phyloP scores from a whole-genome alignment of 75 land plant species.

The Ceratopteris richardii region DNA sequence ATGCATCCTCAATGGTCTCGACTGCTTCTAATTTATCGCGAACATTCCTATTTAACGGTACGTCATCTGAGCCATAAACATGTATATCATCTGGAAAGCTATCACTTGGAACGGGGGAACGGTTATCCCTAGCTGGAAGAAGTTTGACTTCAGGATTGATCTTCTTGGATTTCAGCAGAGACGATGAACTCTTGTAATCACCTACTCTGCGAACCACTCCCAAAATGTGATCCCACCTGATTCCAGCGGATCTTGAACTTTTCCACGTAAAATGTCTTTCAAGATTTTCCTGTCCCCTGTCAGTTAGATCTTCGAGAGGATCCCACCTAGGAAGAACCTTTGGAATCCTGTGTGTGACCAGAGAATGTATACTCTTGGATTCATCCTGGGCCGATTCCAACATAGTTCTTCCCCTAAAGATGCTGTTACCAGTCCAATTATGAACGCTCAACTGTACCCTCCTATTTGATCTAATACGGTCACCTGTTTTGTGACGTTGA shows the following conservation, averaged over 20 bases:
- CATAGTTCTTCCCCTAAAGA: no score
- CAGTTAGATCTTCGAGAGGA: background rate
- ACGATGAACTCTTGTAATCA: background rate
- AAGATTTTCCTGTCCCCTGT: background rate
- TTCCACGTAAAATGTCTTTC: background rate
- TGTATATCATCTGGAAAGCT: slow-evolving; percentile 35
- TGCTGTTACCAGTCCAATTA: no score
- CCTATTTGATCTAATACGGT: no score
- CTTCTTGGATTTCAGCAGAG: slow-evolving; percentile 1
- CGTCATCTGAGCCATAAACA: slow-evolving; percentile 70
- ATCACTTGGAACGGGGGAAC: no score
- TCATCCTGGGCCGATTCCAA: no score
- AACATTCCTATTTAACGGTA: slow-evolving; percentile 54
- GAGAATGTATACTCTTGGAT: no score
- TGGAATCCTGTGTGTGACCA: no score
- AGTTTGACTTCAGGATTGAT: slow-evolving; percentile 8
- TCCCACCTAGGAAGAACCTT: slow-evolving; percentile 4
- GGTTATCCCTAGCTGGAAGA: slow-evolving; percentile 17
- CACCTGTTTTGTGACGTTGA: no score
- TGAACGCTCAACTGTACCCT: no score
- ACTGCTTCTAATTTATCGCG: slow-evolving; percentile 40
- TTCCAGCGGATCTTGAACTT: background rate
- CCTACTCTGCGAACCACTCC: slow-evolving; percentile 39
- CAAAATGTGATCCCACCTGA: slow-evolving; percentile 54
- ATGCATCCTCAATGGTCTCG: slow-evolving; percentile 55